Conservation (phyloP, 139 green algal species). For the Asterochloris sp. region DNA sequence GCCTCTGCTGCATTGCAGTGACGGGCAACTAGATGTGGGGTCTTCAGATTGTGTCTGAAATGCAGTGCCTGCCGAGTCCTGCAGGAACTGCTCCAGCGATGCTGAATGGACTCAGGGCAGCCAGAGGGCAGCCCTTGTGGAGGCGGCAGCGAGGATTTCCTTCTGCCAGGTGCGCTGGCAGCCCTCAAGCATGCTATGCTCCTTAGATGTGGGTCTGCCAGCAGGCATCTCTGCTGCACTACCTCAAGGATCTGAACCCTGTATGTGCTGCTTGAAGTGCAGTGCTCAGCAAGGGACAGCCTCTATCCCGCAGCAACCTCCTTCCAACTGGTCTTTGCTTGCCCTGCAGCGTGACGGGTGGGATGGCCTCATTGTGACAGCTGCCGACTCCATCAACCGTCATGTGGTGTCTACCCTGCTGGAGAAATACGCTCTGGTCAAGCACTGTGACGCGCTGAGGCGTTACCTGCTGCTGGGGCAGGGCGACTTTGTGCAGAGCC, state of each 20-base stretch:
- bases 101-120: slow-evolving; percentile 47
- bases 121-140: slow-evolving; percentile 3
- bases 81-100: slow-evolving; percentile 71
- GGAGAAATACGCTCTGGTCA: slow-evolving; percentile 54
- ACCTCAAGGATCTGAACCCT: neutral
- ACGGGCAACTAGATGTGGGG: too few species aligned
- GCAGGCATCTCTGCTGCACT: neutral
- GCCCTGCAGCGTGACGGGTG: slow-evolving; percentile 27
- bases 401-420: slow-evolving; percentile 76
- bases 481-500: slow-evolving; percentile 73
- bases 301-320: neutral
- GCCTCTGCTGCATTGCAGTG: too few species aligned
- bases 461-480: slow-evolving; percentile 91
- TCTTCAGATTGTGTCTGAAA: too few species aligned
- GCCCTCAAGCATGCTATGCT: neutral
- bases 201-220: neutral
- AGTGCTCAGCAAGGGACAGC: neutral
- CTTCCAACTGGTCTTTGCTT: neutral
- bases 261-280: neutral
- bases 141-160: slow-evolving; percentile 4
- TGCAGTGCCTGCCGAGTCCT: neutral
- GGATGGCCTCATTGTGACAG: slow-evolving; percentile 57
- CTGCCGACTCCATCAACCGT: slow-evolving; percentile 53
- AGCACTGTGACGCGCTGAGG: slow-evolving; percentile 81
- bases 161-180: slow-evolving; percentile 5